Percentiles rank a stretch among this genome's conserved stretches.
Evolutionary conservation across 2,329 filamentous ascomycete genomes (phyloP).

Genomic region (Blastomyces parvus): DNA sequence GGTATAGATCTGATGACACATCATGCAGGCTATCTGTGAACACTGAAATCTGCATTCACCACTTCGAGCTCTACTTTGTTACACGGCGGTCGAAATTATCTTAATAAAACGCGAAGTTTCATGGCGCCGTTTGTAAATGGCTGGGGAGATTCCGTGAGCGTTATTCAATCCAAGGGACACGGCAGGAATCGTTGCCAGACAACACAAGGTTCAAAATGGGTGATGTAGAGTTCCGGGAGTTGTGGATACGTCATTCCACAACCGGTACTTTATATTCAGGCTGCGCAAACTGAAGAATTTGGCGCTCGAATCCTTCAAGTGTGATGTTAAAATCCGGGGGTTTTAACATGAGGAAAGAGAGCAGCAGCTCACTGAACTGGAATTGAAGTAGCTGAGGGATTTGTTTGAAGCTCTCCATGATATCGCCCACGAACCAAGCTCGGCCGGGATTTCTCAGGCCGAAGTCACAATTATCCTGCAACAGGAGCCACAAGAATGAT

Average conservation of each 20-base stretch:
- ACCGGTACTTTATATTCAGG: not conserved
- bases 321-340: constrained; percentile 23
- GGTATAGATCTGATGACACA: too few species aligned
- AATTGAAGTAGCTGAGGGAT: constrained; percentile 31
- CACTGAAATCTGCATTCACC: too few species aligned
- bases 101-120: not conserved
- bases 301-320: constrained; percentile 27
- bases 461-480: constrained; percentile 29
- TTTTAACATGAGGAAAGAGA: constrained; percentile 29
- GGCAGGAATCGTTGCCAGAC: not conserved
- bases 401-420: constrained; percentile 28
- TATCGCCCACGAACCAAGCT: constrained; percentile 30
- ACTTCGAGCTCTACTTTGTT: not conserved
- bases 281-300: constrained; percentile 16
- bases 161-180: not conserved
- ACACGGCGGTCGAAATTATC: not conserved
- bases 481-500: constrained; percentile 32
- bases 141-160: not conserved
- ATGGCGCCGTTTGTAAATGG: not conserved
- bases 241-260: not conserved
- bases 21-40: not conserved
- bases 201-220: not conserved
- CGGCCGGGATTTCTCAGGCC: constrained; percentile 30
- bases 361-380: constrained; percentile 32
- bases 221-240: not conserved